phyloP scores from a whole-genome alignment of 176 grass and related monocot species.

The Bonia amplexicaulis region DNA sequence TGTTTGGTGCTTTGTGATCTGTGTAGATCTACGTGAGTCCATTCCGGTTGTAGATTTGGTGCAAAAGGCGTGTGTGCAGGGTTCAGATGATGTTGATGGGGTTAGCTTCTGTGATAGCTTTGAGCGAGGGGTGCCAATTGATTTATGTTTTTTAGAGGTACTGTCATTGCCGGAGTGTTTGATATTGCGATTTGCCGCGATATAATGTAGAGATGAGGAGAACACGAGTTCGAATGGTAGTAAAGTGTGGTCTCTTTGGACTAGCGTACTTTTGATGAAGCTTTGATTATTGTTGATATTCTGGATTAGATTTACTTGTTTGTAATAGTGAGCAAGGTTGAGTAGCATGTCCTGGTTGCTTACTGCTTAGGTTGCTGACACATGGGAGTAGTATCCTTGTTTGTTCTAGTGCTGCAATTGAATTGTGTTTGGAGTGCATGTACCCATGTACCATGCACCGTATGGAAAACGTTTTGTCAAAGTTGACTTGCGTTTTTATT shows the following conservation, averaged over 20 bases:
- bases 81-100: not conserved
- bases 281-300: not conserved
- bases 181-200: not conserved
- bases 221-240: not conserved
- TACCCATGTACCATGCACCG: not conserved
- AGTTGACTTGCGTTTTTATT: not conserved
- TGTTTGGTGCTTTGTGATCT: not conserved
- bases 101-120: constrained; percentile 20
- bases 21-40: constrained; percentile 6
- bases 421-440: not conserved
- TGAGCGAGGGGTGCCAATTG: not conserved
- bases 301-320: not conserved
- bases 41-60: not conserved
- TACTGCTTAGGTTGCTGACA: constrained; percentile 25
- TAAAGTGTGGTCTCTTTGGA: constrained; percentile 8
- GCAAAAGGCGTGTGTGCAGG: not conserved
- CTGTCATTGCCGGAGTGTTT: not conserved
- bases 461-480: not conserved
- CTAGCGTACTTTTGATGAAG: constrained; percentile 2
- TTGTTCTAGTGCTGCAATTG: constrained; percentile 8
- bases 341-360: constrained; percentile 15
- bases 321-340: not conserved
- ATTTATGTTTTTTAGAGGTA: not conserved
- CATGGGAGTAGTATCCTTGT: constrained; percentile 10
- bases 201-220: not conserved